Evolutionary conservation across 1,139 yeast species (phyloP).

Genomic region (Saccharomycopsis hybrid): DNA sequence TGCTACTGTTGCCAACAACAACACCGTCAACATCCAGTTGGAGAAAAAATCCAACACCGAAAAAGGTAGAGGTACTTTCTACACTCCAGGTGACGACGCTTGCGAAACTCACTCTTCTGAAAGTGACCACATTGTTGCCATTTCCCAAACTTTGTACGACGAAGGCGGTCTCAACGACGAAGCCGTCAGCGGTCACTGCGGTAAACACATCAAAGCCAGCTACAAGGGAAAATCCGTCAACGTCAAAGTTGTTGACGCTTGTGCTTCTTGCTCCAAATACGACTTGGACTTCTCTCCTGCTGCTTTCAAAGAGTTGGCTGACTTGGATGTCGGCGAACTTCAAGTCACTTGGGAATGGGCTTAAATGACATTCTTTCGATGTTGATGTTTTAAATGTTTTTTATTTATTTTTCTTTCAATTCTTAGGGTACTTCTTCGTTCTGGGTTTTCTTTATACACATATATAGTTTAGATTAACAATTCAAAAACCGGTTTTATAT

Average conservation of each 20-base stretch:
- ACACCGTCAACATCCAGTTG: too few species aligned
- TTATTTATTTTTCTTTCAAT: too few species aligned
- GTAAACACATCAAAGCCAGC: slow-evolving; percentile 38
- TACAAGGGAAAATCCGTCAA: slow-evolving; percentile 40
- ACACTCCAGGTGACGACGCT: slow-evolving; percentile 29
- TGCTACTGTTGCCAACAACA: neutral
- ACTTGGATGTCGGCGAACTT: slow-evolving; percentile 38
- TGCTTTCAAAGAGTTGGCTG: slow-evolving; percentile 44
- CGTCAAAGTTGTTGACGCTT: slow-evolving; percentile 49
- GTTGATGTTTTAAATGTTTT: too few species aligned
- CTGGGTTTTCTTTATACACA: neutral
- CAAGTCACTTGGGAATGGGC: slow-evolving; percentile 41
- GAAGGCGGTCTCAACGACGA: slow-evolving; percentile 24
- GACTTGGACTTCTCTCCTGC: slow-evolving; percentile 49
- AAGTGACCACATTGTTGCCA: slow-evolving; percentile 30
- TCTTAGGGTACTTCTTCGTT: neutral
- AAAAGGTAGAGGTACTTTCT: slow-evolving; percentile 32
- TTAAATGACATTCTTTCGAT: slow-evolving; percentile 3
- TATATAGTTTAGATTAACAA: neutral
- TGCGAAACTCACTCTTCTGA: slow-evolving; percentile 31
- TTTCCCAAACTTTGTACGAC: slow-evolving; percentile 27
- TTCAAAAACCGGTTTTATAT: too few species aligned
- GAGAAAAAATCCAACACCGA: slow-evolving; percentile 10
- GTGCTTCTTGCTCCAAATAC: slow-evolving; percentile 42
- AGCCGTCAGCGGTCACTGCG: slow-evolving; percentile 36